phyloP scores from a whole-genome alignment of 768 basidiomycete species.

The Kwoniella mangroviensis region DNA sequence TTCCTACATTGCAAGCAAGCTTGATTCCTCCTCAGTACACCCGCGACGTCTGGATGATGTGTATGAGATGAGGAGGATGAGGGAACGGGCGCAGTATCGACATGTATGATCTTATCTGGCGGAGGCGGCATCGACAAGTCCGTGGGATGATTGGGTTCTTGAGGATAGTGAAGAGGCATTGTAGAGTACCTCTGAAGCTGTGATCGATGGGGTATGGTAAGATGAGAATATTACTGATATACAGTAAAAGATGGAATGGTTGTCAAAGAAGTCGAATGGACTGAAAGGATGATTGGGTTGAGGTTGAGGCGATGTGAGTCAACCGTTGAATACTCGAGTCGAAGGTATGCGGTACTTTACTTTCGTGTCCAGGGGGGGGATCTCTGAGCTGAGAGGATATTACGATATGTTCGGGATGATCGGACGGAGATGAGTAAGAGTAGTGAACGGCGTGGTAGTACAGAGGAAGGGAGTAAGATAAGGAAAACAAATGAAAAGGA shows the following conservation, averaged over 20 bases:
- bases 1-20: constrained; percentile 50
- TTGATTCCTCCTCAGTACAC: constrained; percentile 49
- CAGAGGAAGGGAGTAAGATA: background rate
- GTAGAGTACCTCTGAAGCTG: background rate
- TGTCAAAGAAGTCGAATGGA: background rate
- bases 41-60: constrained; percentile 35
- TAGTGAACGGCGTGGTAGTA: background rate
- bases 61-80: constrained; percentile 1
- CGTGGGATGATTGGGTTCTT: constrained; percentile 2
- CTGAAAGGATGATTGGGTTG: background rate
- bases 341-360: too few species aligned
- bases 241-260: background rate
- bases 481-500: background rate
- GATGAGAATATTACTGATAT: background rate
- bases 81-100: constrained; percentile 19
- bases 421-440: background rate
- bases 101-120: constrained; percentile 13
- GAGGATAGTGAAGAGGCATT: constrained; percentile 8
- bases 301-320: background rate
- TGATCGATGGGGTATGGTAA: background rate
- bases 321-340: too few species aligned
- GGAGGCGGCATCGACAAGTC: constrained; percentile 16
- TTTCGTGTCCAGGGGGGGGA: too few species aligned
- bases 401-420: background rate
- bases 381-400: background rate